Evolutionary conservation across 768 basidiomycete genomes (phyloP).

Genomic region (Chalciporus chontae): DNA sequence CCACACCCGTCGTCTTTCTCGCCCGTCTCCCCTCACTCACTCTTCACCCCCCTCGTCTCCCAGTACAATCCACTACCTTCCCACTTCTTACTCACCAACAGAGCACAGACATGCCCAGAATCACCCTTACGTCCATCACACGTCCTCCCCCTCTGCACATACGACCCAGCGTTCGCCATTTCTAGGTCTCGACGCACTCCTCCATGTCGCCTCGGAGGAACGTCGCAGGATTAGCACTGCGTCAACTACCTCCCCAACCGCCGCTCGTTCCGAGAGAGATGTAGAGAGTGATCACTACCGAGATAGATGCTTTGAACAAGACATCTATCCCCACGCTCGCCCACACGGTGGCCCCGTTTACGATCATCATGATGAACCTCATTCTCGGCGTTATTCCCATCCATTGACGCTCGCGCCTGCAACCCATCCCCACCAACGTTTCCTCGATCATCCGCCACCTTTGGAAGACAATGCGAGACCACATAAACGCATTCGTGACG

Average conservation of each 20-base stretch:
- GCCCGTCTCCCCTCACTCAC: background rate
- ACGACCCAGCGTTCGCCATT: conserved; percentile 18
- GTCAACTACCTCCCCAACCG: background rate
- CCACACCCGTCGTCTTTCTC: background rate
- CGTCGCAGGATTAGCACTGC: conserved; percentile 44
- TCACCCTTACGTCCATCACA: background rate
- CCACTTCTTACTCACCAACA: conserved; percentile 3
- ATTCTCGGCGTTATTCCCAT: conserved; percentile 6
- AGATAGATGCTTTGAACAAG: background rate
- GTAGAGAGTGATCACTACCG: background rate
- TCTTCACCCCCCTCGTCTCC: background rate
- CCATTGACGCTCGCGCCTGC: background rate
- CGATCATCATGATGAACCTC: conserved; percentile 25
- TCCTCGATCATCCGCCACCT: conserved; percentile 1
- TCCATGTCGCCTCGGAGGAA: conserved; percentile 69
- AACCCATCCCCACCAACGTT: background rate
- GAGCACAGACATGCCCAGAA: conserved; percentile 12
- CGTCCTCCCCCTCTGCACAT: conserved; percentile 14
- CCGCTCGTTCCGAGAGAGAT: background rate
- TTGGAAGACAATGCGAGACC: conserved; percentile 12
- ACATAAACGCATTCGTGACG: conserved; percentile 22
- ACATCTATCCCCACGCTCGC: background rate
- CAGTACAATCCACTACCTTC: background rate
- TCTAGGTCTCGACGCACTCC: conserved; percentile 59
- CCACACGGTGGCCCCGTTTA: conserved; percentile 11